A percentile compares a stretch with the other conserved stretches of the same genome.
Conservation (phyloP, 225 moss, liverwort and hornwort species). For the Takakia lepidozioides region DNA sequence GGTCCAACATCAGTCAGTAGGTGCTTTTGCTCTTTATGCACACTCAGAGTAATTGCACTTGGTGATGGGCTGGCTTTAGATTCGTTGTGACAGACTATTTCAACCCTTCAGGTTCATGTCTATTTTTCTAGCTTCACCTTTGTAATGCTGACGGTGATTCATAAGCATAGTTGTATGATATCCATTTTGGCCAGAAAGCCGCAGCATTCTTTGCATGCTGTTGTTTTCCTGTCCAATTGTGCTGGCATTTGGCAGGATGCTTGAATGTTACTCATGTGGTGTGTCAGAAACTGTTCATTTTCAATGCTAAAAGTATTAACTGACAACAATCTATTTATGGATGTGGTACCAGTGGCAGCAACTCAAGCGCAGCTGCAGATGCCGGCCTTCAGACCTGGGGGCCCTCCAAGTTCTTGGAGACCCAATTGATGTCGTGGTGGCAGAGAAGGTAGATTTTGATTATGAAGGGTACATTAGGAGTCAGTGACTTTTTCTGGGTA, state of each 20-base stretch:
- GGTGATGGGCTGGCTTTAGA: too few species aligned
- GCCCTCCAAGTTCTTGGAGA: conserved; percentile 80
- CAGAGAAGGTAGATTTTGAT: conserved; percentile 29
- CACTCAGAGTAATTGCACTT: too few species aligned
- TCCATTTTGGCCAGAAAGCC: too few species aligned
- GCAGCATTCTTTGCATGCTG: not conserved
- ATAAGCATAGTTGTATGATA: too few species aligned
- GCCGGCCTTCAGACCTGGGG: conserved; percentile 69
- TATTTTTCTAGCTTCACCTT: too few species aligned
- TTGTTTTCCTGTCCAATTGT: not conserved
- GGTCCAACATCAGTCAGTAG: too few species aligned
- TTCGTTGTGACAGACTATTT: too few species aligned
- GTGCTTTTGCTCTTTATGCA: too few species aligned
- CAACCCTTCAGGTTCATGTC: too few species aligned
- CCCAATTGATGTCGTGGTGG: conserved; percentile 46
- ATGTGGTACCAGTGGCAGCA: conserved; percentile 31
- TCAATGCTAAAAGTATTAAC: not conserved
- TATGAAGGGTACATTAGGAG: conserved; percentile 27
- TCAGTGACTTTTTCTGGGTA: conserved; percentile 13
- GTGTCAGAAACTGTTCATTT: not conserved
- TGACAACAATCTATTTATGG: not conserved
- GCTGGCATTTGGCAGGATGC: not conserved
- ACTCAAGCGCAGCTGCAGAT: conserved; percentile 66
- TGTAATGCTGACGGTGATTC: too few species aligned
- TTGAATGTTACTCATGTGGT: not conserved